Conservation (phyloP, 129 eudicot genomes). For the Kitagawia praeruptora region DNA sequence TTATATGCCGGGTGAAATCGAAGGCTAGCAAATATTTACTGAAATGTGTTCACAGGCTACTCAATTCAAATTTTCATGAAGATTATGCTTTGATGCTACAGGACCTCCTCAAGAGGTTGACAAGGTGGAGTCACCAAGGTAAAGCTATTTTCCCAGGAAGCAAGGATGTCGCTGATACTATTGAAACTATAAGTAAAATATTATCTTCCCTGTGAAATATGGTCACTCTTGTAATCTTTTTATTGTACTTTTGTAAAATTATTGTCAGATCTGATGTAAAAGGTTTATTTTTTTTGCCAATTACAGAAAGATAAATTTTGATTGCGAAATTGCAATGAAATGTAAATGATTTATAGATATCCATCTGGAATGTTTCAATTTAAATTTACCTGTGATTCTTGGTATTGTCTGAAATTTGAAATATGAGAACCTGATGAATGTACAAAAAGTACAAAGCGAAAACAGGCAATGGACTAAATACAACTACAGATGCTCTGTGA, state of each 20-base stretch:
- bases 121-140: slow-evolving; percentile 57
- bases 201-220: slow-evolving; percentile 16
- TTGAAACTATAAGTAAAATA: slow-evolving; percentile 26
- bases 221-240: slow-evolving; percentile 1
- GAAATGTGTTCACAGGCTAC: slow-evolving; percentile 46
- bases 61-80: slow-evolving; percentile 23
- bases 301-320: background rate
- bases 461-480: background rate
- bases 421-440: background rate
- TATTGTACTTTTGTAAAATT: background rate
- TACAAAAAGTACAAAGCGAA: background rate
- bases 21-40: slow-evolving; percentile 41
- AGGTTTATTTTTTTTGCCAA: background rate
- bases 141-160: slow-evolving; percentile 35
- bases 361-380: background rate
- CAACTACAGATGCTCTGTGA: background rate
- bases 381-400: background rate
- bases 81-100: slow-evolving; percentile 19
- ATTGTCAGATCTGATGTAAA: background rate
- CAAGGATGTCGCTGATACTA: slow-evolving; percentile 38
- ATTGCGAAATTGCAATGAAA: background rate
- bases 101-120: slow-evolving; percentile 44
- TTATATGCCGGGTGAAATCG: slow-evolving; percentile 38
- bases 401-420: background rate
- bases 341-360: background rate